These are phyloP conservation scores for Serpula lacrymans DNA, from an alignment of 768 basidiomycete genomes.

Conservation along the genomic window DNA sequence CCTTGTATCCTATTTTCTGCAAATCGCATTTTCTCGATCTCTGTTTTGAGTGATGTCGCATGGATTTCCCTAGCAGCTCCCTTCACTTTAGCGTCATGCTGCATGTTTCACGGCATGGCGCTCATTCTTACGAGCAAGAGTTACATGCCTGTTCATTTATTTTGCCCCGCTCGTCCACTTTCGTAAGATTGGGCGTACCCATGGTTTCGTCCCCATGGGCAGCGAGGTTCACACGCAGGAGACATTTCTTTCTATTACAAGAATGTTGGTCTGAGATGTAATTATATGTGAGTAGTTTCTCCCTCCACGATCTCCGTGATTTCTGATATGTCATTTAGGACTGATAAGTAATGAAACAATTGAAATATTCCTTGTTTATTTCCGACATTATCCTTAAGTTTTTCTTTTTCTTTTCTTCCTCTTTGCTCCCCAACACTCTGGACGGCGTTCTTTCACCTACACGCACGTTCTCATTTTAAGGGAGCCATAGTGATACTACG, in stretches of 20 bases:
- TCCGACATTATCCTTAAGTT: slow-evolving; percentile 3
- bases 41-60: slow-evolving; percentile 10
- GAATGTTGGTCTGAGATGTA: neutral
- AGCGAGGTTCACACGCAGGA: slow-evolving; percentile 52
- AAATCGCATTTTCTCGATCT: slow-evolving; percentile 24
- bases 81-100: slow-evolving; percentile 86
- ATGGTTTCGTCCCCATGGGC: slow-evolving; percentile 26
- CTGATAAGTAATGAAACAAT: too few relatives aligned
- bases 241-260: slow-evolving; percentile 24
- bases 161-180: slow-evolving; percentile 37
- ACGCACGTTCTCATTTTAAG: slow-evolving; percentile 95
- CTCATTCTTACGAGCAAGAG: slow-evolving; percentile 86
- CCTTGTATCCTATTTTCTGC: slow-evolving; percentile 33
- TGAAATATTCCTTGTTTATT: slow-evolving; percentile 1
- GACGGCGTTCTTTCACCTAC: slow-evolving; percentile 64
- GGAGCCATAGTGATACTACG: slow-evolving; percentile 62
- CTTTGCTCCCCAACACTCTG: slow-evolving; percentile 95
- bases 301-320: neutral
- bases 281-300: slow-evolving; percentile 13
- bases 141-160: slow-evolving; percentile 32
- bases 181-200: slow-evolving; percentile 20
- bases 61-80: slow-evolving; percentile 40
- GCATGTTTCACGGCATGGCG: slow-evolving; percentile 59
- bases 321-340: too few relatives aligned
- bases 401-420: slow-evolving; percentile 1